Evolutionary conservation across 768 basidiomycete species (phyloP), one percentile per base, ranked within the genome.

Genomic region (Dictyophora rubrovolvata): DNA sequence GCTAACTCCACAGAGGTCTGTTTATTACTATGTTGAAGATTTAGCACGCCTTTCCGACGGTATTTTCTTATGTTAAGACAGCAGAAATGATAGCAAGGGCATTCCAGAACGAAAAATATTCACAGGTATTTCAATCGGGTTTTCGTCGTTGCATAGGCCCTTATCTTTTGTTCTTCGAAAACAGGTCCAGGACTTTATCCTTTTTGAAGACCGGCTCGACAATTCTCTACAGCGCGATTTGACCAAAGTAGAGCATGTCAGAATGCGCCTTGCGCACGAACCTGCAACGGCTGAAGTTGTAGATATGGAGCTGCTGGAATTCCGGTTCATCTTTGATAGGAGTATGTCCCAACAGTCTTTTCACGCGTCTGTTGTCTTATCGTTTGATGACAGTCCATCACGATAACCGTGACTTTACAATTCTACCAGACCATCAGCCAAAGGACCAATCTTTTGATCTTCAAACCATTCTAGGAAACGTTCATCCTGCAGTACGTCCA

Each of bases 381-480:
- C 57, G 12, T 14, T 33, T 50, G 56, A 18, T 64, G 61, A n/a
- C 65, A 88, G 85, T 75, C 58, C 87, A 93, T 63, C 77, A 85
- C 57, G 93, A 95, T 69, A 94, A 95, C 69, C 86, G 93, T 8
- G 93, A 95, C 71, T 85, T 87, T 64, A 75, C 77, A 42, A 83
- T 93, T 51, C 71, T 94, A 22, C 81, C 87, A 7, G 84, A 84
- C 68, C 88, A 89, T 64, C 92, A 94, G 65, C 87, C 89, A 0
- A 72, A 67, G 47, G 69, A 67, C 36, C 73, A 72, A 20, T 71
- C 78, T 5, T 77, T 92, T 57, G 77, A 85, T 63, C 73, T 82
- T 54, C 88, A 90, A 66, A 90, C 86, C 0, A 69, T 80, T 18
- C 70, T 91, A 9, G 83, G 91, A 53, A 79, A 74, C 17, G 82